phyloP scores from a whole-genome alignment of 345 rosid genomes.

The Hibiscus trionum region DNA sequence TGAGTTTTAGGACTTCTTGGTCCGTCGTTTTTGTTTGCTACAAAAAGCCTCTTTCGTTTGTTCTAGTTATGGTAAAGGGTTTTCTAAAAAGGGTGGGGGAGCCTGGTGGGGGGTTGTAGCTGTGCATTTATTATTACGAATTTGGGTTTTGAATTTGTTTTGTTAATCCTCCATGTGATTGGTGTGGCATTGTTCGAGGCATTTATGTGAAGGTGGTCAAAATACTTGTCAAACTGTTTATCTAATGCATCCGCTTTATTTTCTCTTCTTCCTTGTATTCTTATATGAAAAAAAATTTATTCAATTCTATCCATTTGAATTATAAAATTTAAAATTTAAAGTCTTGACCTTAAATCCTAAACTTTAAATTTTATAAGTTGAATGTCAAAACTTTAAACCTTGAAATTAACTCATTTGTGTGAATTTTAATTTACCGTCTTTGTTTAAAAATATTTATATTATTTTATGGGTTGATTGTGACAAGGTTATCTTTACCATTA shows the following conservation, averaged over 20 bases:
- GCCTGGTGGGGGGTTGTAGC: constrained; percentile 1
- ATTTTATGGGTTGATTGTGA: not conserved
- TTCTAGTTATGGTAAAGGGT: constrained; percentile 15
- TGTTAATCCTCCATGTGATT: constrained; percentile 9
- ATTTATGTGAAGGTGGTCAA: not conserved
- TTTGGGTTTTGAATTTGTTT: constrained; percentile 4
- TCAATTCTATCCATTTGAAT: too few species aligned
- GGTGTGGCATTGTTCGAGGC: constrained; percentile 12
- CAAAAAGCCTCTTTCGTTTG: not conserved
- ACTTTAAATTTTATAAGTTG: too few species aligned
- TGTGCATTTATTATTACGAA: constrained; percentile 9
- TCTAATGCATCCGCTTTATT: constrained; percentile 19
- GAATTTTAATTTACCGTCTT: too few species aligned
- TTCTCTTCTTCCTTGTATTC: too few species aligned
- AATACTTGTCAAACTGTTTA: constrained; percentile 7
- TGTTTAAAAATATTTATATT: not conserved
- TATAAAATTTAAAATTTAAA: too few species aligned
- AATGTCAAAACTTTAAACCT: too few species aligned
- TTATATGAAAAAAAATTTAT: too few species aligned
- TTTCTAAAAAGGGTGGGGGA: constrained; percentile 8
- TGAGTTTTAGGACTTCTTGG: not conserved
- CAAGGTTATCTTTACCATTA: not conserved
- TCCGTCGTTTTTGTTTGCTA: constrained; percentile 2
- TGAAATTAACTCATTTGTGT: too few species aligned
- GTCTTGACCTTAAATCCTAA: too few species aligned